A percentile compares a stretch with the other conserved stretches of the same genome.
These are phyloP conservation scores for Phialocephala subalpina DNA, from an alignment of 2,329 filamentous ascomycete species.

Conservation along the genomic window DNA sequence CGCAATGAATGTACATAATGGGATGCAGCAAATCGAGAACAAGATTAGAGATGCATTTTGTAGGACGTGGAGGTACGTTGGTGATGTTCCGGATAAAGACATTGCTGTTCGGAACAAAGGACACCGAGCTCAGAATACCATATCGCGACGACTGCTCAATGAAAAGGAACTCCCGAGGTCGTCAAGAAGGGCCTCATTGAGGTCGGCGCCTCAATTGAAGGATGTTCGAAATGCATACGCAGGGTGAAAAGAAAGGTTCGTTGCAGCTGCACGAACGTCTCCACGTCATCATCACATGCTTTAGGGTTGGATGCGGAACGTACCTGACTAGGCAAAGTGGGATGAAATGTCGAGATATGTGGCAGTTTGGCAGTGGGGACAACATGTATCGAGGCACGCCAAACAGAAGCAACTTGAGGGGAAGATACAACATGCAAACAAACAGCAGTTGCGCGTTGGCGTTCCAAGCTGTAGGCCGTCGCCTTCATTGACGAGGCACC, in stretches of 20 bases:
- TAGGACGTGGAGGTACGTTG: slow-evolving; percentile 48
- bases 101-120: slow-evolving; percentile 17
- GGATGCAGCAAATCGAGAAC: slow-evolving; percentile 32
- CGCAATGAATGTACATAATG: slow-evolving; percentile 35
- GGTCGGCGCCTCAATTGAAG: neutral
- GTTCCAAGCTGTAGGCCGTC: neutral
- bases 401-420: neutral
- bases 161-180: neutral
- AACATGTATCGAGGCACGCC: neutral
- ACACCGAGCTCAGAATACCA: neutral
- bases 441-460: neutral
- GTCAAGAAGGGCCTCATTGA: neutral
- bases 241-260: neutral
- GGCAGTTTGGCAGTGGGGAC: slow-evolving; percentile 1
- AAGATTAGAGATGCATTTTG: slow-evolving; percentile 57
- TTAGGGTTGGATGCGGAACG: neutral
- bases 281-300: slow-evolving; percentile 16
- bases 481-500: neutral
- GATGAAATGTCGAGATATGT: slow-evolving; percentile 4
- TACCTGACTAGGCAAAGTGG: slow-evolving; percentile 14
- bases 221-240: neutral
- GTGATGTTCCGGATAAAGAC: slow-evolving; percentile 30
- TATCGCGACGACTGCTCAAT: neutral
- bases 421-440: neutral
- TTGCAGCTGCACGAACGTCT: neutral